Evolutionary conservation across 2,329 filamentous ascomycete species (phyloP), one percentile per base, ranked within the genome.

Genomic region (Chaetothyriales sp.): DNA sequence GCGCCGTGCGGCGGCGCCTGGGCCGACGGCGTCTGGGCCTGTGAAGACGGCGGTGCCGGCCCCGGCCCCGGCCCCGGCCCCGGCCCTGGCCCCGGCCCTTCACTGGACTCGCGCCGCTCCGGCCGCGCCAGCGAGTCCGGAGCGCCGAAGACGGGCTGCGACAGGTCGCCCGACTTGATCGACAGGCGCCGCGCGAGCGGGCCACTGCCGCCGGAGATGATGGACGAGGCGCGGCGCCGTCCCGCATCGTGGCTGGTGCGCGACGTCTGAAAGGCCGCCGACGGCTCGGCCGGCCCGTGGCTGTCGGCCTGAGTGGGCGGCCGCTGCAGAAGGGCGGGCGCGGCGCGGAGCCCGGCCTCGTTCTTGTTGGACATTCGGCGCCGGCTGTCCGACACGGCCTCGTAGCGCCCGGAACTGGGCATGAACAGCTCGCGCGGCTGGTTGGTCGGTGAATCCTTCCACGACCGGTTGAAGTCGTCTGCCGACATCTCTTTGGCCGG

Each of bases 391-490:
- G 78, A 73, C 2, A 89, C 90, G 15, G 89, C 89, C 65, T 97
- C 90, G 61, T 95, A 94, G 48, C 88, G 83, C 18, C 90, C 90
- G 50, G 88, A 95, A 51, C 94, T 85, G n/a, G 90, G 94, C 65
- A 97, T 95, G 70, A 82, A 97, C 0, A 97, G 73, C 66, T 97
- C 89, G 52, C 86, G 77, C 56, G 80, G 82, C 9, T 77, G 74
- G 51, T 77, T 74, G 0, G 73, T 64, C 37, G 76, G 74, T 4
- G 82, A 78, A 56, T 95, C 88, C 62, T 85, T 78, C 83, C 86
- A 94, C 33, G 83, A 80, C 56, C 92, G 79, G 65, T 84, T 94
- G 63, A 95, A 97, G 59, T 95, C 90, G 66, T 97, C 92, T 0
- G 89, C 86, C 5, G 89, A 87, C 57, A 95, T 94, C 65, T 97